Evolutionary conservation across 768 basidiomycete species (phyloP).

Genomic region (Porphyrellus cyaneotinctus): DNA sequence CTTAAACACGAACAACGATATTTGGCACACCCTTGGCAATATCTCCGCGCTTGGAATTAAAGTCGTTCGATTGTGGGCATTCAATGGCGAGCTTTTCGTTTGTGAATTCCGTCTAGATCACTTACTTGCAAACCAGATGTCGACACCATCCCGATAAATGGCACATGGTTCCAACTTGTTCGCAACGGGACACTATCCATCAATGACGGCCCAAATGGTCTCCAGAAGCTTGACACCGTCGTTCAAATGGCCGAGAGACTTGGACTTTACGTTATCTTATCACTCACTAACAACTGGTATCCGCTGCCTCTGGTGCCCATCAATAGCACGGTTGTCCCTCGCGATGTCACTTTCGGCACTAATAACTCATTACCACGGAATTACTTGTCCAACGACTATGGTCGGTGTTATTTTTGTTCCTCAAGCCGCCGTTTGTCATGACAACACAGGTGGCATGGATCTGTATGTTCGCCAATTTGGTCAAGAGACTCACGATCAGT

Average conservation of each 20-base stretch:
- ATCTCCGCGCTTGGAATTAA: slow-evolving; percentile 54
- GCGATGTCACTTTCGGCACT: slow-evolving; percentile 30
- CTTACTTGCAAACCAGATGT: slow-evolving; percentile 42
- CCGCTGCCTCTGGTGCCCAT: slow-evolving; percentile 32
- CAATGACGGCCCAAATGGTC: slow-evolving; percentile 58
- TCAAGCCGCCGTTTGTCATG: slow-evolving; percentile 2
- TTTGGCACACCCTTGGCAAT: slow-evolving; percentile 52
- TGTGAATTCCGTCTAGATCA: neutral
- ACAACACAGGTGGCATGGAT: slow-evolving; percentile 57
- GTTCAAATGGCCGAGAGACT: slow-evolving; percentile 51
- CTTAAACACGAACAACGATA: slow-evolving; percentile 52
- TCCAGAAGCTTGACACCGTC: slow-evolving; percentile 60
- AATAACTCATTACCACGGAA: slow-evolving; percentile 47
- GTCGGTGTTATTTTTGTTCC: slow-evolving; percentile 27
- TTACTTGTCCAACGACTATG: slow-evolving; percentile 59
- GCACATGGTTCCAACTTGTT: slow-evolving; percentile 63
- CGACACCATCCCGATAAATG: slow-evolving; percentile 46
- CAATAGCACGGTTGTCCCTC: slow-evolving; percentile 8
- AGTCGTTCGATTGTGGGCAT: slow-evolving; percentile 67
- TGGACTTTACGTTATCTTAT: slow-evolving; percentile 48
- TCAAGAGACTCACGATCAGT: slow-evolving; percentile 47
- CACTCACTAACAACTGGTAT: slow-evolving; percentile 63
- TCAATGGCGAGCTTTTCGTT: slow-evolving; percentile 47
- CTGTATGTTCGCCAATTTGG: slow-evolving; percentile 53
- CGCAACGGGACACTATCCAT: slow-evolving; percentile 50